These are phyloP conservation scores for Pistacia integerrima DNA, from an alignment of 345 rosid species.

Conservation along the genomic window DNA sequence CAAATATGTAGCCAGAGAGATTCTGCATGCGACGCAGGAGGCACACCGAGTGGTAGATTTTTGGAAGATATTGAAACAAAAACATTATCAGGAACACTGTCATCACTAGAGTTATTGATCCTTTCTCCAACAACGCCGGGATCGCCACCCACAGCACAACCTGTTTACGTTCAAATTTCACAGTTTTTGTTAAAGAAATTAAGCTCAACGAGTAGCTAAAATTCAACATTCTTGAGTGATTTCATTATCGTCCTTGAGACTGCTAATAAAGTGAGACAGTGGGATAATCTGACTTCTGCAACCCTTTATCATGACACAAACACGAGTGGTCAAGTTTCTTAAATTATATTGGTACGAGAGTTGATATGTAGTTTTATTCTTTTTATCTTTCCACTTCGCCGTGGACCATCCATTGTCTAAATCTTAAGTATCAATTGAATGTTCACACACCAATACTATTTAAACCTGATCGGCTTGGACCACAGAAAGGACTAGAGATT, in stretches of 20 bases:
- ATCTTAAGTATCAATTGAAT: background rate
- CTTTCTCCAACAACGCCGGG: constrained; percentile 61
- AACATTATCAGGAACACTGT: constrained; percentile 65
- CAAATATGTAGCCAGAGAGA: constrained; percentile 89
- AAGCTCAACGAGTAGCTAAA: too few species aligned
- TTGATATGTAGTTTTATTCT: background rate
- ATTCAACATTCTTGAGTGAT: too few species aligned
- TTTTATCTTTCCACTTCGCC: background rate
- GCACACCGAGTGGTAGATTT: constrained; percentile 82
- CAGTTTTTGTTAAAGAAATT: background rate
- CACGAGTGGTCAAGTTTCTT: background rate
- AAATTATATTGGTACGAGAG: too few species aligned
- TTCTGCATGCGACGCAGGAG: constrained; percentile 87
- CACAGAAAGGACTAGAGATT: too few species aligned
- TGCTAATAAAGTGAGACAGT: background rate
- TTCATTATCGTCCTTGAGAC: background rate
- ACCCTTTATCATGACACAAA: background rate
- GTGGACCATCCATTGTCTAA: background rate
- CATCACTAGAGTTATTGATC: constrained; percentile 67
- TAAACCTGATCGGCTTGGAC: too few species aligned
- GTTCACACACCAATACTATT: too few species aligned
- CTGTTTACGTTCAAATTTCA: constrained; percentile 39
- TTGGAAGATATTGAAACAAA: constrained; percentile 94
- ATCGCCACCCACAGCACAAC: constrained; percentile 76
- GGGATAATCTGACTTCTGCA: background rate